Evolutionary conservation across 1,284 basidiomycete species (phyloP).

Genomic region (Athelia sp.): DNA sequence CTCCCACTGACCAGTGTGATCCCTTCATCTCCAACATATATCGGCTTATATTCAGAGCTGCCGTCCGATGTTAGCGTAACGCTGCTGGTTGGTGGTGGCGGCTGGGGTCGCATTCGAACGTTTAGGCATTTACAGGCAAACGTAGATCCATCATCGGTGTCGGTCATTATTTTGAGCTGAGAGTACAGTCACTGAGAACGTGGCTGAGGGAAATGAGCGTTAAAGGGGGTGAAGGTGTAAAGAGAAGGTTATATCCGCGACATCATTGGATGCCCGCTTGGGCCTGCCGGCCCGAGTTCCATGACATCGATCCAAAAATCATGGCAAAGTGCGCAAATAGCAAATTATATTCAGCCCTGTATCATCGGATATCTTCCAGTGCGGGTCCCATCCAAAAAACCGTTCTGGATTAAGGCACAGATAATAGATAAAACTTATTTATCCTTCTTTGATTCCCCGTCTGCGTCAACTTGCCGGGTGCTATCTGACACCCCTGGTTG

Average conservation of each 20-base stretch:
- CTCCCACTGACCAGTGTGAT: conserved; percentile 52
- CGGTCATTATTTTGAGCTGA: conserved; percentile 14
- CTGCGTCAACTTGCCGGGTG: conserved; percentile 36
- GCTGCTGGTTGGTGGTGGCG: conserved; percentile 23
- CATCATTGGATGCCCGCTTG: too few species aligned
- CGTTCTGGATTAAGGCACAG: too few species aligned
- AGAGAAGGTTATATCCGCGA: not conserved
- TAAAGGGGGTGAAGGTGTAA: conserved; percentile 1
- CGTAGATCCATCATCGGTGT: conserved; percentile 12
- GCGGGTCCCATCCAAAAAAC: too few species aligned
- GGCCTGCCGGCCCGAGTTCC: not conserved
- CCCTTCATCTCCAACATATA: conserved; percentile 65
- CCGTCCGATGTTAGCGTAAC: conserved; percentile 19
- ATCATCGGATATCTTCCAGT: too few species aligned
- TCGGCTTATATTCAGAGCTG: conserved; percentile 45
- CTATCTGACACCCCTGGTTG: conserved; percentile 70
- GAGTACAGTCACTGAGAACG: conserved; percentile 9
- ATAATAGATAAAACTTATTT: too few species aligned
- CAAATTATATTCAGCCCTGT: too few species aligned
- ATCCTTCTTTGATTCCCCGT: conserved; percentile 24
- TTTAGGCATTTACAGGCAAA: conserved; percentile 72
- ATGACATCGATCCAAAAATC: too few species aligned
- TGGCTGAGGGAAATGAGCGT: conserved; percentile 6
- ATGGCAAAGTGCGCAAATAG: too few species aligned
- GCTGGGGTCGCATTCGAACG: conserved; percentile 43